Conservation (phyloP, 495 filamentous ascomycete genomes). For the Penicillium lagena region DNA sequence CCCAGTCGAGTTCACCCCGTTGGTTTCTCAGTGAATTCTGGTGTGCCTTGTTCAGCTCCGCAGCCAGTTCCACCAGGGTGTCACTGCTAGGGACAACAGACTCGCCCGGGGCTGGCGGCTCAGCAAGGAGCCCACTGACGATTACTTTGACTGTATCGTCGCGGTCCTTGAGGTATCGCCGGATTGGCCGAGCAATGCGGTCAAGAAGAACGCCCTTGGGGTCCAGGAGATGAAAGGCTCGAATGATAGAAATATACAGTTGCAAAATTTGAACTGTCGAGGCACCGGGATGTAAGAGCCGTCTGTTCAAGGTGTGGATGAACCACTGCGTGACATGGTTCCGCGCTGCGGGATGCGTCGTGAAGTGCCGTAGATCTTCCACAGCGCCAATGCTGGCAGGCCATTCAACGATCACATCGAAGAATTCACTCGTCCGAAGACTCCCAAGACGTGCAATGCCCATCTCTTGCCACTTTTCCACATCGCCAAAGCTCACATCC, state of each 20-base stretch:
- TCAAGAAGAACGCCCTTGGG: conserved; percentile 86
- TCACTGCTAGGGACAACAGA: conserved; percentile 26
- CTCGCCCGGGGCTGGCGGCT: conserved; percentile 46
- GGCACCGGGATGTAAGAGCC: conserved; percentile 79
- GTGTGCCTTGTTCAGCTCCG: conserved; percentile 60
- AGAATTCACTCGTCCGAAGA: conserved; percentile 74
- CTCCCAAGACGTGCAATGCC: conserved; percentile 71
- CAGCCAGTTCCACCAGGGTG: conserved; percentile 67
- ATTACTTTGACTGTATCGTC: conserved; percentile 88
- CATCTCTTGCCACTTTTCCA: conserved; percentile 77
- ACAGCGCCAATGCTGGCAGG: conserved; percentile 73
- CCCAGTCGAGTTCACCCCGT: conserved; percentile 72
- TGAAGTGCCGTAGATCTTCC: conserved; percentile 64
- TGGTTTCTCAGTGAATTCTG: conserved; percentile 42
- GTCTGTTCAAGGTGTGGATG: conserved; percentile 55
- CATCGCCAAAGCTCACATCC: conserved; percentile 49
- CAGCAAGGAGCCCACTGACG: conserved; percentile 75
- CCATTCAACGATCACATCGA: conserved; percentile 85
- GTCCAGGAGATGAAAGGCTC: conserved; percentile 82
- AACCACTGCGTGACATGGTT: conserved; percentile 66
- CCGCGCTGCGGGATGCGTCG: conserved; percentile 51
- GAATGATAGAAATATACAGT: conserved; percentile 88
- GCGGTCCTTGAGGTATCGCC: conserved; percentile 83
- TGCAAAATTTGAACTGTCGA: conserved; percentile 85
- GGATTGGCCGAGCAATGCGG: conserved; percentile 75